A percentile compares a stretch with the other conserved stretches of the same genome.
Evolutionary conservation across 148 eudicot genomes (phyloP).

Genomic region (Dysphania ambrosioides): DNA sequence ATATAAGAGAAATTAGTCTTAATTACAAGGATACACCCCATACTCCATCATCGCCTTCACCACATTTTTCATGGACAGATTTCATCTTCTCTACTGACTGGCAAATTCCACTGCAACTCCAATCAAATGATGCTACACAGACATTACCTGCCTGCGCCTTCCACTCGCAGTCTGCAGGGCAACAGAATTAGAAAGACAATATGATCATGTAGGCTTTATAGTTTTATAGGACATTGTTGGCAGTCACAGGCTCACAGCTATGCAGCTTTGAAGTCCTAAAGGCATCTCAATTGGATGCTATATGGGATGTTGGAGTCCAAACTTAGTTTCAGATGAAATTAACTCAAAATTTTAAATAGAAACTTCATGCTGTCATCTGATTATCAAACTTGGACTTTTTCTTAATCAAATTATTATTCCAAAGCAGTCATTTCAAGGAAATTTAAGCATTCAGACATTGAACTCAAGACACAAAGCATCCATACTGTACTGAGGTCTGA

Average conservation of each 20-base stretch:
- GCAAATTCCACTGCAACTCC: slow-evolving; percentile 86
- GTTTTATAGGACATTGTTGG: not conserved
- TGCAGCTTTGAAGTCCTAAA: slow-evolving; percentile 1
- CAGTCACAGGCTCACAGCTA: not conserved
- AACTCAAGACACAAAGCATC: not conserved
- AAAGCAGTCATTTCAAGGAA: not conserved
- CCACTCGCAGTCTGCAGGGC: slow-evolving; percentile 62
- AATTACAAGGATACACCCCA: slow-evolving; percentile 50
- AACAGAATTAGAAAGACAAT: slow-evolving; percentile 4
- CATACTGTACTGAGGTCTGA: not conserved
- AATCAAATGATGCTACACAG: slow-evolving; percentile 71
- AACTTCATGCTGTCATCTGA: not conserved
- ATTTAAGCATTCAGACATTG: not conserved
- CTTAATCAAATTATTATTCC: not conserved
- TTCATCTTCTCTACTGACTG: slow-evolving; percentile 69
- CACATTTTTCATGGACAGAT: slow-evolving; percentile 60
- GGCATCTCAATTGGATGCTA: not conserved
- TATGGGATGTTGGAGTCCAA: not conserved
- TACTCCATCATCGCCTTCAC: slow-evolving; percentile 61
- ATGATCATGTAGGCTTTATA: slow-evolving; percentile 1
- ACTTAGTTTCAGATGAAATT: not conserved
- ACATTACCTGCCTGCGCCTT: slow-evolving; percentile 73
- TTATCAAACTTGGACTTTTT: not conserved
- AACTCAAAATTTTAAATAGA: not conserved
- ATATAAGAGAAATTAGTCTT: not conserved